phyloP scores from a whole-genome alignment of 306 rosid species.

The Fragaria vesca region DNA sequence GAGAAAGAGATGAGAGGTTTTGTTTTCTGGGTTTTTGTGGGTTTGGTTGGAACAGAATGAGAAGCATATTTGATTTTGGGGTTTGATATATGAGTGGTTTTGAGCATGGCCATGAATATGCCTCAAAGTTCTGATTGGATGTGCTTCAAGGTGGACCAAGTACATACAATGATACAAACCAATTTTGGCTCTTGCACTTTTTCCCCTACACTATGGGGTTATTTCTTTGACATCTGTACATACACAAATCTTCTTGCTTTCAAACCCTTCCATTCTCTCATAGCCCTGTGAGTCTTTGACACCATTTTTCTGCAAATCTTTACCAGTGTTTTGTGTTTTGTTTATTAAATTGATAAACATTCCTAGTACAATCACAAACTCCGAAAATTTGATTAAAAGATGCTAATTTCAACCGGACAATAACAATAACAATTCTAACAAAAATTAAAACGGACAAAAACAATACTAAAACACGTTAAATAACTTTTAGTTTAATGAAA shows the following conservation, averaged over 20 bases:
- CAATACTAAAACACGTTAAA: too few species aligned
- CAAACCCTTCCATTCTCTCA: background rate
- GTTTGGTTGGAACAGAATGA: slow-evolving; percentile 30
- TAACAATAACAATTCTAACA: too few species aligned
- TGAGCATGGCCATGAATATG: slow-evolving; percentile 41
- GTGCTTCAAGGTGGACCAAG: slow-evolving; percentile 25
- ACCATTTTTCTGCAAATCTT: background rate
- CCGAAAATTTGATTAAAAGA: too few species aligned
- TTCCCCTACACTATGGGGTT: background rate
- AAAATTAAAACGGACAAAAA: too few species aligned
- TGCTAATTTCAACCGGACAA: too few species aligned
- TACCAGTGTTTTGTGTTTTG: too few species aligned
- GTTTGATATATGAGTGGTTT: slow-evolving; percentile 45
- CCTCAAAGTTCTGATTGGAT: slow-evolving; percentile 18
- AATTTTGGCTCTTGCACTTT: slow-evolving; percentile 23
- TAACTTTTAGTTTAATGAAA: too few species aligned
- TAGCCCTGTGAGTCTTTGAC: background rate
- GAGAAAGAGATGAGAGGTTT: background rate
- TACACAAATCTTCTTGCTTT: background rate
- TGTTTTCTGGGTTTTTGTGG: slow-evolving; percentile 12
- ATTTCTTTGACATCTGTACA: background rate
- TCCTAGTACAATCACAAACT: too few species aligned
- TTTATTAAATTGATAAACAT: too few species aligned
- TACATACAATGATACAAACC: background rate
- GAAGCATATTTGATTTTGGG: slow-evolving; percentile 31